These are phyloP conservation scores for Cladorrhinum samala DNA, from an alignment of 495 filamentous ascomycete genomes.

Conservation along the genomic window DNA sequence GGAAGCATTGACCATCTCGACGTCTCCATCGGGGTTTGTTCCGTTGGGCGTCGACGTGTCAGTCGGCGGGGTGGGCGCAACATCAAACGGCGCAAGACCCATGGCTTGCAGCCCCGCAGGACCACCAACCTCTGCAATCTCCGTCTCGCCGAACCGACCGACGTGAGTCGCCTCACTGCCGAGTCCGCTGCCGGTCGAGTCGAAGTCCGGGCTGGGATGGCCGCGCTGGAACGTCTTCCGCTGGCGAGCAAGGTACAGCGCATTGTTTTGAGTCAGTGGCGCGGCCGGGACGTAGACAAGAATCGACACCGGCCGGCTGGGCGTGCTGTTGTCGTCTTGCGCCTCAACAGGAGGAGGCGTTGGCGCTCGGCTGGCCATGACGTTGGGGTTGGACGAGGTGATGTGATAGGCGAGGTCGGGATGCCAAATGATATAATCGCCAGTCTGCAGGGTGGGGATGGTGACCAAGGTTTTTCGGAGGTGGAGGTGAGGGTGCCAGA, in stretches of 20 bases:
- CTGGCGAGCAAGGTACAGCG: slow-evolving; percentile 69
- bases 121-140: slow-evolving; percentile 42
- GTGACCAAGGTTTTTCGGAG: slow-evolving; percentile 70
- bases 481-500: slow-evolving; percentile 73
- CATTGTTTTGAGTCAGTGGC: slow-evolving; percentile 73
- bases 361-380: slow-evolving; percentile 29
- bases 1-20: slow-evolving; percentile 18
- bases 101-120: slow-evolving; percentile 42
- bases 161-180: slow-evolving; percentile 41
- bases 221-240: slow-evolving; percentile 63
- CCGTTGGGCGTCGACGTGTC: not conserved
- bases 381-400: slow-evolving; percentile 37
- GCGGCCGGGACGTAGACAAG: slow-evolving; percentile 77
- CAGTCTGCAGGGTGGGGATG: slow-evolving; percentile 68
- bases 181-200: slow-evolving; percentile 42
- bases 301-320: slow-evolving; percentile 24
- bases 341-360: slow-evolving; percentile 21
- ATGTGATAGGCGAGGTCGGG: slow-evolving; percentile 59
- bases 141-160: slow-evolving; percentile 38
- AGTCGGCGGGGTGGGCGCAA: slow-evolving; percentile 24
- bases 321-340: slow-evolving; percentile 2
- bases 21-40: slow-evolving; percentile 13
- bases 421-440: slow-evolving; percentile 91
- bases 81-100: slow-evolving; percentile 42
- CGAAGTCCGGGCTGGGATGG: slow-evolving; percentile 66